A percentile compares a stretch with the other conserved stretches of the same genome.
phyloP scores from a whole-genome alignment of 805 yeast genomes.

The Yarrowia osloensis region DNA sequence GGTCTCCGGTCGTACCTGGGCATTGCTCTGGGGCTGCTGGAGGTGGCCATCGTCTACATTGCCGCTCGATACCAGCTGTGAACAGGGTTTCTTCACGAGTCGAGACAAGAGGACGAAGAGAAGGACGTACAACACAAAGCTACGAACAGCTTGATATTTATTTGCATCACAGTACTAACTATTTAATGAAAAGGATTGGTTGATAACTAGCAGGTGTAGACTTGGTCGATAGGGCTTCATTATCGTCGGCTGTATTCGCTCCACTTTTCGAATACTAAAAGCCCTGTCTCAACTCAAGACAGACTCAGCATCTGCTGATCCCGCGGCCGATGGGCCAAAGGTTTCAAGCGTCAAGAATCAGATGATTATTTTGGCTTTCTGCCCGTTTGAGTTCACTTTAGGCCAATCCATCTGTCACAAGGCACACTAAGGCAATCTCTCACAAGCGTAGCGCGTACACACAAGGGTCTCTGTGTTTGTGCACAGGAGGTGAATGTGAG shows the following conservation, averaged over 20 bases:
- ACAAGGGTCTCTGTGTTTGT: neutral
- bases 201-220: no score
- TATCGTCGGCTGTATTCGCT: neutral
- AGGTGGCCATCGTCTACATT: constrained; percentile 24
- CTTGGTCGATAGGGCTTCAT: no score
- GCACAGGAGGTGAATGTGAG: no score
- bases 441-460: neutral
- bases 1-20: constrained; percentile 25
- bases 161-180: constrained; percentile 24
- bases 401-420: neutral
- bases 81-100: neutral
- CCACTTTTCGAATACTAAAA: neutral
- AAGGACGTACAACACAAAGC: neutral
- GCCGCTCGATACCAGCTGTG: constrained; percentile 21
- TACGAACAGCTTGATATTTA: constrained; percentile 10
- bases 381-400: neutral
- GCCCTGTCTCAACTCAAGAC: neutral
- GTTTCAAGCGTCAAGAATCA: neutral
- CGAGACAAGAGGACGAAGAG: neutral
- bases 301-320: neutral
- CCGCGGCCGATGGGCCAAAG: neutral
- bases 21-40: constrained; percentile 24
- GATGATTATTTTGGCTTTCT: neutral
- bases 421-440: neutral
- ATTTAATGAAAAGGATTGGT: constrained; percentile 13